Evolutionary conservation across 805 yeast genomes (phyloP), one percentile per base, ranked within the genome.

Genomic region (Starmerella roubikii): DNA sequence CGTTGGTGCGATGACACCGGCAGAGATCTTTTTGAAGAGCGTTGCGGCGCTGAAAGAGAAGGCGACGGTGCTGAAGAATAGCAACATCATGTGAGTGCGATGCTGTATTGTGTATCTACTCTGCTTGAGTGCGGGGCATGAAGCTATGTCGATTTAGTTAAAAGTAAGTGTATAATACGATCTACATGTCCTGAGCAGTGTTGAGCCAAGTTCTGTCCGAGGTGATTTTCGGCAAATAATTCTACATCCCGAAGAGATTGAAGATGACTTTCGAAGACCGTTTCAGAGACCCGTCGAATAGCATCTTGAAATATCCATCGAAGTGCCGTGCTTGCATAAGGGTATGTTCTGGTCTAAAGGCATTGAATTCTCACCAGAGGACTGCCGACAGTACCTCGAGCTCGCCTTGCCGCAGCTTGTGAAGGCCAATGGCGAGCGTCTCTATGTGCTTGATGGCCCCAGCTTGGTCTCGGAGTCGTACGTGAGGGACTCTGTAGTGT

Each of bases 1-100:
- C 40, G 78, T 94, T 2, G 97, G 98, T 29, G 94, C 96, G 30
- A 86, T 91, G 94, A 67, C 84, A 13, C 95, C 98, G 18, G 94
- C 83, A 53, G 97, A 88, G 64, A 84, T 91, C 39, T 91, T 91
- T 62, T 75, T 84, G 64, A 91, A 88, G 60, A 75, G 88, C 44
- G 80, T 91, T 36, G 72, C 88, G 58, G 76, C 85, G 39, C 68
- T 91, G 58, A 81, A 76, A 61, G 78, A 78, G 56, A 91, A 91
- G 65, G 62, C 62, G 7, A 22, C 32, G 23, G 42, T 38, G 6
- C 40, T 52, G 25, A 44, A 49, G 20, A 26, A 39, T 13, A 40
- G 46, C 30, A 48, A 49, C 11, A 29, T 29, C 8, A 16, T 29
- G 31, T 17, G 24, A 22, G 24, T n/a, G n/a, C n/a, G n/a, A n/a